These are phyloP conservation scores for Microdochium paspali DNA, from an alignment of 2,329 filamentous ascomycete species.

Conservation along the genomic window DNA sequence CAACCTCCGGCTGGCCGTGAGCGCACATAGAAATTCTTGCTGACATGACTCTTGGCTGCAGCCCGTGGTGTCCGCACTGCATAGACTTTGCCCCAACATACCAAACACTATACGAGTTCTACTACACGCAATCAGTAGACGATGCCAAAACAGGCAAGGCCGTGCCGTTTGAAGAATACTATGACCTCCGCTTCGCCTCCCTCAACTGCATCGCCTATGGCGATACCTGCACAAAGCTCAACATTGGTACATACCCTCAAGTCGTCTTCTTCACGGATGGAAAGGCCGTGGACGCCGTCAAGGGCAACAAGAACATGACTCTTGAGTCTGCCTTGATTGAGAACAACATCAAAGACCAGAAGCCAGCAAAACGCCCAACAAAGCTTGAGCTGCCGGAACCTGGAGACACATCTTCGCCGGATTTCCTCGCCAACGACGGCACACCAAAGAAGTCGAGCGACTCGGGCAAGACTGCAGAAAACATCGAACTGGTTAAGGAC, in stretches of 20 bases:
- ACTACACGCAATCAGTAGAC: slow-evolving; percentile 70
- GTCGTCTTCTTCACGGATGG: slow-evolving; percentile 77
- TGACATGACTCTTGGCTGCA: slow-evolving; percentile 21
- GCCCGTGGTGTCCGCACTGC: slow-evolving; percentile 64
- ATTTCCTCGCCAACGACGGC: background rate
- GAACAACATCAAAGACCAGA: slow-evolving; percentile 63
- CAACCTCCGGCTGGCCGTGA: background rate
- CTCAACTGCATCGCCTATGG: slow-evolving; percentile 80
- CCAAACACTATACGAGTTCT: slow-evolving; percentile 93
- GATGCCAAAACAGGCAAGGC: slow-evolving; percentile 43
- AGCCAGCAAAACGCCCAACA: slow-evolving; percentile 69
- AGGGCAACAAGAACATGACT: slow-evolving; percentile 59
- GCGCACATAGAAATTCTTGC: background rate
- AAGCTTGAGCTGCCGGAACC: slow-evolving; percentile 60
- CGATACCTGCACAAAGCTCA: slow-evolving; percentile 63
- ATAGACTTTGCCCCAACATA: slow-evolving; percentile 70
- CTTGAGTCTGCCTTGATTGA: slow-evolving; percentile 65
- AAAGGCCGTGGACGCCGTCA: slow-evolving; percentile 50
- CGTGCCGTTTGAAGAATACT: slow-evolving; percentile 65
- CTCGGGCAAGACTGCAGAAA: slow-evolving; percentile 13
- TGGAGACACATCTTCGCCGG: slow-evolving; percentile 45
- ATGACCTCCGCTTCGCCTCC: slow-evolving; percentile 80
- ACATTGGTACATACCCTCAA: slow-evolving; percentile 64
- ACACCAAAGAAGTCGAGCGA: background rate
- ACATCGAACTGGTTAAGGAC: slow-evolving; percentile 12